Evolutionary conservation across 345 rosid species (phyloP), one percentile per base, ranked within the genome.

Genomic region (Eucalyptus brandiana): DNA sequence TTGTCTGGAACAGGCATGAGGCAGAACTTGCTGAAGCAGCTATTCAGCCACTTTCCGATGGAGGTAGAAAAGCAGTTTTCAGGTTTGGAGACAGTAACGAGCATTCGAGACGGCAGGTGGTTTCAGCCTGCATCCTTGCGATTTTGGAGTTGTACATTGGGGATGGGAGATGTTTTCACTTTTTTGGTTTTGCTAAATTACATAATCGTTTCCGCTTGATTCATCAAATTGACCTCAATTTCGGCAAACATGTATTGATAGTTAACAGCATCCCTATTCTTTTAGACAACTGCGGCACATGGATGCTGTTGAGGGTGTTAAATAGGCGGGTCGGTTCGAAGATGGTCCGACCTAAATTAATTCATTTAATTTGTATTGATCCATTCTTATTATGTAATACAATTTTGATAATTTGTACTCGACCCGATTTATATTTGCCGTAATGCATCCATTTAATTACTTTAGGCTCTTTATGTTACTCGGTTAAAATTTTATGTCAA

Each of bases 291-390:
- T 72, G 1, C 1, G 4, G 15, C 19, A 72, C 6, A 3, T 17
- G 54, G 8, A 51, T 51, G 9, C 23, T 18, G 56, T 51, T 0
- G 0, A 0, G 4, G 23, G 23, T 7, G 23, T 51, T 51, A 51
- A 0, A 0, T 51, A 18, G 23, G 23, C 0, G 9, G 9, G 56
- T 7, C 1, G 4, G 56, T 51, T 51, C 4, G 4, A 51, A 51
- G 1, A 18, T 51, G 56, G 23, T 18, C 56, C 4, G 2, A 51
- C 56, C 56, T 18, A 18, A 7, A 51, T 51, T 51, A 18, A 18
- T 51, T 51, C 56, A 51, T 51, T 51, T 17, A 51, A 51, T 6
- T 51, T 51, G 8, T 51, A 17, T 17, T 1, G 4, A 51, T 51
- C 23, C 56, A 51, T 51, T 51, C 4, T 51, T 3, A 18, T 51